Evolutionary conservation across 2,329 filamentous ascomycete species (phyloP).

Genomic region (Myriosclerotinia duriaeana): DNA sequence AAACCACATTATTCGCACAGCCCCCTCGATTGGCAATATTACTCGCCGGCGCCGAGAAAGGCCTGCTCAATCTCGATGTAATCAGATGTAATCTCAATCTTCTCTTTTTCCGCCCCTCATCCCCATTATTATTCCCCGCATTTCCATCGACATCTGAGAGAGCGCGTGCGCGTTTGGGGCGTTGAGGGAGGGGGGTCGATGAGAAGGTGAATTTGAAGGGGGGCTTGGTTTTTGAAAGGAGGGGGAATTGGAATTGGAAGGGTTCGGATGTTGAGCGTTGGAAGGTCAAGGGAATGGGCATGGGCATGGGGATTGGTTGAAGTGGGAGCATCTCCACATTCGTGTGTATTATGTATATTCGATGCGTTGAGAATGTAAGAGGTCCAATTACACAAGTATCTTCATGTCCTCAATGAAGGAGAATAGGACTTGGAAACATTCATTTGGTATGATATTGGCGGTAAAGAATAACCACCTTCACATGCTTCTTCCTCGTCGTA

Average conservation of each 20-base stretch:
- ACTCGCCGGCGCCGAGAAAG: slow-evolving; percentile 67
- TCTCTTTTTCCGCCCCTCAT: slow-evolving; percentile 58
- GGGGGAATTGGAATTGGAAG: slow-evolving; percentile 21
- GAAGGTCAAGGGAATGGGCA: slow-evolving; percentile 17
- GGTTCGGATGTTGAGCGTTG: slow-evolving; percentile 18
- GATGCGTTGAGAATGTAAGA: slow-evolving; percentile 1
- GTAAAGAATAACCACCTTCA: neutral
- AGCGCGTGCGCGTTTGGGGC: slow-evolving; percentile 39
- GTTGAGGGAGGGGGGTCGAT: slow-evolving; percentile 38
- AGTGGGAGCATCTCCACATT: slow-evolving; percentile 40
- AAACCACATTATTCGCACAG: slow-evolving; percentile 45
- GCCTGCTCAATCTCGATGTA: slow-evolving; percentile 67
- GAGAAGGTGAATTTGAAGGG: slow-evolving; percentile 42
- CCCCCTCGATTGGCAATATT: slow-evolving; percentile 63
- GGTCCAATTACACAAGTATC: slow-evolving; percentile 33
- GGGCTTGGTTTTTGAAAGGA: neutral
- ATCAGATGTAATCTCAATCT: slow-evolving; percentile 62
- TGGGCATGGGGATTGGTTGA: neutral
- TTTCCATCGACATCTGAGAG: slow-evolving; percentile 41
- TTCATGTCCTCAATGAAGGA: slow-evolving; percentile 40
- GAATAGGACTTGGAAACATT: neutral
- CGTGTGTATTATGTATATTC: slow-evolving; percentile 8
- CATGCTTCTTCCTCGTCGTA: neutral
- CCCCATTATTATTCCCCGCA: slow-evolving; percentile 34
- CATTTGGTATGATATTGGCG: neutral